Base-by-base conservation (phyloP, 2,329 filamentous ascomycete genomes). In the Fusarium floridanum region DNA sequence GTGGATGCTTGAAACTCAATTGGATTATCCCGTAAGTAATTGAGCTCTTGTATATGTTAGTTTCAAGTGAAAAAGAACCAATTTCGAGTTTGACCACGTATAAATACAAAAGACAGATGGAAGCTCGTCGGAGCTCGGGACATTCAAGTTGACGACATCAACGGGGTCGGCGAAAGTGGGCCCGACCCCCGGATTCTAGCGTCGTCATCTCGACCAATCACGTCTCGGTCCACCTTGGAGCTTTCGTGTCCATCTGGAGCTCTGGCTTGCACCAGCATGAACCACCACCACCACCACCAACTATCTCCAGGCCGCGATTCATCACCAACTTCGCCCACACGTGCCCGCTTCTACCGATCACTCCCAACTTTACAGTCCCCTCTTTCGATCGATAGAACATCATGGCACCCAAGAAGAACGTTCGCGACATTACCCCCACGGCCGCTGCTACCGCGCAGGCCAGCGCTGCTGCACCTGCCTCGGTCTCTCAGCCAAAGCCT, bases 341-440 rank as follows among this genome's bases (percentile, higher is more conserved):
- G 64, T 45, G 61, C 48, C 24, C 62, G 50, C 65, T 61, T 29
- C 63, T 48, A 56, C 57, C 32, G 62, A 70, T 29, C 32, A 45
- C 61, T 24, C 39, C 45, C 45, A 64, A 56, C 48, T 39, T 29
- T 43, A 71, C 16, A 39, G 32, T 6, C 32, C 29, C 24, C 24
- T 50, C 36, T 24, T 62, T 45, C 55, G 36, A 43, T 27, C 45
- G 32, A 43, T 5, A 43, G 2, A 20, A n/a, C 50, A 77, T 61
- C 77, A 88, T 90, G 88, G 85, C 88, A 59, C 86, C 88, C 53
- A 90, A 89, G 83, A 87, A 86, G 75, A 84, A 80, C 73, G 80
- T 72, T 59, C 81, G 79, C 77, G 81, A 81, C 22, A 75, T 78
- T 36, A 66, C 79, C 36, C 76, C 82, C 57, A 81, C 84, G 43